A percentile compares a stretch with the other conserved stretches of the same genome.
phyloP scores from a whole-genome alignment of 2,329 filamentous ascomycete genomes.

The Paracoccidioides brasiliensis region DNA sequence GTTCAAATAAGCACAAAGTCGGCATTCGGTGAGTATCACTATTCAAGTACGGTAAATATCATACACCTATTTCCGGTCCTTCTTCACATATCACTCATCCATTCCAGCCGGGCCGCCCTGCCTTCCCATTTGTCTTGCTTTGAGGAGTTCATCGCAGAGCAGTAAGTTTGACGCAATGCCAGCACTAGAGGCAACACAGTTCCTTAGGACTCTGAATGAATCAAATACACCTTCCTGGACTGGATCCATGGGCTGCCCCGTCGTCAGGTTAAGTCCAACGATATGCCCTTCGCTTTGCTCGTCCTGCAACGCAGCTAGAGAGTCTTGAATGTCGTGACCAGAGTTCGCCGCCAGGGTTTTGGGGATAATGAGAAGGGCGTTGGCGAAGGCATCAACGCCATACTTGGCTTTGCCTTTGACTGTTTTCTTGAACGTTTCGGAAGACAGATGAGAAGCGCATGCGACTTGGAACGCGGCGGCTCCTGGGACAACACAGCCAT shows the following conservation, averaged over 20 bases:
- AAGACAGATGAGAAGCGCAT: conserved; percentile 73
- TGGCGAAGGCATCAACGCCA: conserved; percentile 88
- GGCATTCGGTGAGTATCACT: not conserved
- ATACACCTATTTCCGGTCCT: not conserved
- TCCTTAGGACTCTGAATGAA: conserved; percentile 87
- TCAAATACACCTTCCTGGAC: conserved; percentile 87
- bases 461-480: conserved; percentile 94
- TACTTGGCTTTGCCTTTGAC: conserved; percentile 98
- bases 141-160: conserved; percentile 91
- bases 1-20: not conserved
- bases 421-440: conserved; percentile 72
- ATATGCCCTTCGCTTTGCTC: conserved; percentile 71
- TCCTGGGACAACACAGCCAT: conserved; percentile 85
- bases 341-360: conserved; percentile 95
- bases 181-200: conserved; percentile 84
- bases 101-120: conserved; percentile 30
- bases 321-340: conserved; percentile 92
- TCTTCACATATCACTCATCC: conserved; percentile 23
- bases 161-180: conserved; percentile 92
- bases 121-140: conserved; percentile 82
- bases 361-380: conserved; percentile 87
- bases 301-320: conserved; percentile 73
- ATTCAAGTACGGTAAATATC: not conserved
- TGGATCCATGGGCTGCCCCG: conserved; percentile 90
- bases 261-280: conserved; percentile 74